These are phyloP conservation scores for Malassezia psittaci DNA, from an alignment of 1,284 basidiomycete species.

Conservation along the genomic window DNA sequence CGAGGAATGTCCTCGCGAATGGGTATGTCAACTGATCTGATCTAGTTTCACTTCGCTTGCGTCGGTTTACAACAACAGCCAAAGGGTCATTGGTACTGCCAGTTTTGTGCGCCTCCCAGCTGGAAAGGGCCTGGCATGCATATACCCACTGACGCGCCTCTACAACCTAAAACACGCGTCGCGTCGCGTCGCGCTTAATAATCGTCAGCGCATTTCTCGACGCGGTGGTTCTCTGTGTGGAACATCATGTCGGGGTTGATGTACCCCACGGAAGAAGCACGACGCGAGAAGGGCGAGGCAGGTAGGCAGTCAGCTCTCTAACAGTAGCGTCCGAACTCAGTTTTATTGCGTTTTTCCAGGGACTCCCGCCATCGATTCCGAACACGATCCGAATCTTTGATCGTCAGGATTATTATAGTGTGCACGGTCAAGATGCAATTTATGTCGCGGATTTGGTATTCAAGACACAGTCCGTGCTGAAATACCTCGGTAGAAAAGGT, in stretches of 20 bases:
- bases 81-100: constrained; percentile 45
- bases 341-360: constrained; percentile 34
- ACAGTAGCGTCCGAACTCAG: constrained; percentile 29
- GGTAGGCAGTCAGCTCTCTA: constrained; percentile 13
- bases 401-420: constrained; percentile 68
- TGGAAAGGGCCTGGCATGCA: constrained; percentile 33
- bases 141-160: constrained; percentile 20
- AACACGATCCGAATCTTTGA: constrained; percentile 45
- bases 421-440: constrained; percentile 76
- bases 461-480: constrained; percentile 46
- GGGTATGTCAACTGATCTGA: constrained; percentile 24
- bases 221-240: no score
- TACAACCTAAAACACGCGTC: constrained; percentile 5
- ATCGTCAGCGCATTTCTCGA: neutral
- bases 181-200: neutral
- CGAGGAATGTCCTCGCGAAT: constrained; percentile 52
- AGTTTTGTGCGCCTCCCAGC: constrained; percentile 31
- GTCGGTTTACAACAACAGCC: constrained; percentile 29
- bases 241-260: constrained; percentile 39
- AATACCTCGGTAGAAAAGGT: constrained; percentile 30
- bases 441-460: constrained; percentile 71
- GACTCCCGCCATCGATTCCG: constrained; percentile 21
- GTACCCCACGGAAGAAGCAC: constrained; percentile 30
- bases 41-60: constrained; percentile 39
- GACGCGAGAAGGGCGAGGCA: constrained; percentile 31